Base-by-base conservation (phyloP, 2,329 filamentous ascomycete genomes). In the Pyrenochaeta sp. region DNA sequence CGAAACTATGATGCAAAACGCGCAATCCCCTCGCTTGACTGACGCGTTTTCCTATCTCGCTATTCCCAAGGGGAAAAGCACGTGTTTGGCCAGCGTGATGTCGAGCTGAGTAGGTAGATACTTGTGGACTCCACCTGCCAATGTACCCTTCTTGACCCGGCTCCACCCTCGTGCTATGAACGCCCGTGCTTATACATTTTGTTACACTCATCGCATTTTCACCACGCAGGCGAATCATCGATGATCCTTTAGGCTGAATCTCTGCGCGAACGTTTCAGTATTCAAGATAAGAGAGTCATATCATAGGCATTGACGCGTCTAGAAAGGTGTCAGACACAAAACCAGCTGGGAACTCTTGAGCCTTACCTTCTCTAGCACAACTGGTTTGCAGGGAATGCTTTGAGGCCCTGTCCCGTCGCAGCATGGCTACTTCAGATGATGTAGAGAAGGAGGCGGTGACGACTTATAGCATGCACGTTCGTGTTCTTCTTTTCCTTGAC, bases 401-500 rank as follows among this genome's bases (percentile, higher is more conserved):
- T n/a, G n/a, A n/a, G n/a, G n/a, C n/a, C n/a, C n/a, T n/a, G n/a
- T n/a, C n/a, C n/a, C 19, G 5, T 22, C 22, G 22, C 31, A 35
- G 13, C 35, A 51, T 51, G 48, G 36, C 27, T 10, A 30, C 27
- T 11, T 27, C 37, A 40, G 26, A 24, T 3, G 23, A 41, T 9
- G 53, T 52, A 7, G 52, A 56, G 11, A 35, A 39, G 14, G 57
- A 59, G 14, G 57, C 51, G 3, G 47, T 69, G 14, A 55, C 58
- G 26, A 58, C 64, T 17, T 69, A 69, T 34, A 59, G 44, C 34
- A 69, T 70, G 67, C 67, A 70, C 40, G 67, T 67, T 38, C n/a
- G 63, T 56, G 2, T 30, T 6, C n/a, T n/a, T 26, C 10, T 15
- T 7, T 6, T 30, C 13, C 9, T 5, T 13, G 6, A 3, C 9